Evolutionary conservation across 139 green algal genomes (phyloP).

Genomic region (Desmodesmus armatus): DNA sequence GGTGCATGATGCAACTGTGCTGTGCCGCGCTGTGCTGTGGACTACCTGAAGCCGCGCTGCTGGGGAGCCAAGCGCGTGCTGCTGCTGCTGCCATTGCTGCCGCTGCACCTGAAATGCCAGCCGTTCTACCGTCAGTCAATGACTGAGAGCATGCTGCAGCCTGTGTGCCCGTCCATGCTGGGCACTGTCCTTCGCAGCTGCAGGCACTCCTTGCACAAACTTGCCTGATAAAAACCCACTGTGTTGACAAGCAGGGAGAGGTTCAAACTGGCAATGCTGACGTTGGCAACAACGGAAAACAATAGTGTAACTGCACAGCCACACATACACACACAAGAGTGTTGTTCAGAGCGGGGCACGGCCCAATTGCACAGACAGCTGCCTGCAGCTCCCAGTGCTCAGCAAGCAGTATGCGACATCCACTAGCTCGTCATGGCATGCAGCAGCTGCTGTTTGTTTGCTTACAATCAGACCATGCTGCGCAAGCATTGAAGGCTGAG

Average conservation of each 20-base stretch:
- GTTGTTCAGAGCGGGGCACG: too few species aligned
- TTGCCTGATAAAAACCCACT: conserved; percentile 79
- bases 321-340: background rate
- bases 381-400: background rate
- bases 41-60: too few species aligned
- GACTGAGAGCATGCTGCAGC: background rate
- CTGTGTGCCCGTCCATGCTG: background rate
- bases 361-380: background rate
- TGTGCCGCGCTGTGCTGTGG: too few species aligned
- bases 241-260: conserved; percentile 72
- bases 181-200: background rate
- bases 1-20: too few species aligned
- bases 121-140: too few species aligned
- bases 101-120: conserved; percentile 15
- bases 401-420: too few species aligned
- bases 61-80: too few species aligned
- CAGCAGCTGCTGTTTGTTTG: background rate
- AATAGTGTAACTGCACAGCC: conserved; percentile 61
- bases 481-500: too few species aligned
- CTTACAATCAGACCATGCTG: background rate
- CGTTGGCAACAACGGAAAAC: conserved; percentile 65
- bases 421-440: background rate
- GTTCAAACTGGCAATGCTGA: conserved; percentile 73
- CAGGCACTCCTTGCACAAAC: conserved; percentile 37
- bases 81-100: conserved; percentile 27